Evolutionary conservation across 2,329 filamentous ascomycete species (phyloP).

Genomic region (Aspergillus fischeri): DNA sequence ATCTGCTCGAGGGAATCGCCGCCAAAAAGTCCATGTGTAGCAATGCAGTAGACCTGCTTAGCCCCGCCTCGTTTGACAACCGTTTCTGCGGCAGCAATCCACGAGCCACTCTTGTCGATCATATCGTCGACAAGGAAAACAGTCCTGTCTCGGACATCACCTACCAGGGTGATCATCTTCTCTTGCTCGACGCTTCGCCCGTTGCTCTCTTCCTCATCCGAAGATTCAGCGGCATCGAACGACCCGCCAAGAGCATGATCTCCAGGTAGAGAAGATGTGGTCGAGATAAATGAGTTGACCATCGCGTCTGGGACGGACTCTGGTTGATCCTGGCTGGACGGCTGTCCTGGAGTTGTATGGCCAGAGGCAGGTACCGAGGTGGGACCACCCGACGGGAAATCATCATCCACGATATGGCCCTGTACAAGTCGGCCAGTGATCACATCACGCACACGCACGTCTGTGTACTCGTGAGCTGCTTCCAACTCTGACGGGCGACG

Average conservation of each 20-base stretch:
- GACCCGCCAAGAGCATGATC: constrained; percentile 77
- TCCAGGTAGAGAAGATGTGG: constrained; percentile 66
- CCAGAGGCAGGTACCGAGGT: constrained; percentile 61
- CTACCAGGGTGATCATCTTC: constrained; percentile 95
- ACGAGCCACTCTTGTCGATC: constrained; percentile 95
- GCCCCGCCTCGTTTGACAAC: constrained; percentile 89
- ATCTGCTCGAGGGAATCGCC: constrained; percentile 85
- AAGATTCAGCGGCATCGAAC: constrained; percentile 78
- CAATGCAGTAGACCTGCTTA: constrained; percentile 95
- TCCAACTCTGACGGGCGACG: constrained; percentile 44
- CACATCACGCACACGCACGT: constrained; percentile 80
- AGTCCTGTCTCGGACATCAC: constrained; percentile 80
- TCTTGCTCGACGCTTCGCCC: constrained; percentile 69
- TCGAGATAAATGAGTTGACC: constrained; percentile 77
- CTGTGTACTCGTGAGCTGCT: constrained; percentile 59
- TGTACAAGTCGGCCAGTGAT: constrained; percentile 87
- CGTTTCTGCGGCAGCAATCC: constrained; percentile 96
- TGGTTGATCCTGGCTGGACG: constrained; percentile 45
- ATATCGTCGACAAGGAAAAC: constrained; percentile 98
- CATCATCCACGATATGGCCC: constrained; percentile 91
- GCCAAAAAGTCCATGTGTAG: constrained; percentile 92
- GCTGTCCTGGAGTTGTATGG: constrained; percentile 47
- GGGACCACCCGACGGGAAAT: constrained; percentile 73
- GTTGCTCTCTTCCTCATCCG: constrained; percentile 69
- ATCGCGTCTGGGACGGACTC: constrained; percentile 71